These are phyloP conservation scores for Taxawa tesnikishii DNA, from an alignment of 2,329 filamentous ascomycete species.

Conservation along the genomic window DNA sequence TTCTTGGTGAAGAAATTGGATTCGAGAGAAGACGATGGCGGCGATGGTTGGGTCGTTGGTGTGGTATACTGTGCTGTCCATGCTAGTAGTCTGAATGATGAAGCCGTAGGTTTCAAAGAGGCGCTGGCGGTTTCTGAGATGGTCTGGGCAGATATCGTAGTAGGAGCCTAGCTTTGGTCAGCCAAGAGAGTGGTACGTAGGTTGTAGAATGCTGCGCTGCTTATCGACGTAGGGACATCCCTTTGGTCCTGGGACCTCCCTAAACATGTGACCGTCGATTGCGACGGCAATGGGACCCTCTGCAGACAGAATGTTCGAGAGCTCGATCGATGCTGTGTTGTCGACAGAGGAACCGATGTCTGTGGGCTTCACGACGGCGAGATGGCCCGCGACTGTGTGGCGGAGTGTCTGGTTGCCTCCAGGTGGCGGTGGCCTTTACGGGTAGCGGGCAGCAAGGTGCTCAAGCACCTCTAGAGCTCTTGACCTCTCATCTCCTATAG, in stretches of 20 bases:
- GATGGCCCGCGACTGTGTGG: conserved; percentile 16
- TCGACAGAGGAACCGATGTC: conserved; percentile 10
- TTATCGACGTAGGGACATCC: conserved; percentile 24
- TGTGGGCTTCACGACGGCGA: conserved; percentile 17
- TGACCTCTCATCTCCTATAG: too few species aligned
- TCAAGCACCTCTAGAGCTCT: too few species aligned
- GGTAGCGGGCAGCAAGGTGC: too few species aligned
- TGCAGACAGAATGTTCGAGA: conserved; percentile 11
- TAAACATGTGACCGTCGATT: conserved; percentile 38
- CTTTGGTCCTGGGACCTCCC: conserved; percentile 25
- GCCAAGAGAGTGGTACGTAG: too few species aligned
- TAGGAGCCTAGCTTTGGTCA: too few species aligned
- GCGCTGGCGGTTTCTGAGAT: conserved; percentile 28
- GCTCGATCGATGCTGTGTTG: conserved; percentile 4
- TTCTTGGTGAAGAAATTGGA: conserved; percentile 29
- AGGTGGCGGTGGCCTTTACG: too few species aligned
- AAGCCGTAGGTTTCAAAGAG: conserved; percentile 26
- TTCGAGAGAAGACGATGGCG: conserved; percentile 20
- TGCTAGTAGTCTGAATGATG: conserved; percentile 23
- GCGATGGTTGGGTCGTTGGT: conserved; percentile 25
- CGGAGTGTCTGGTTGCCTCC: too few species aligned
- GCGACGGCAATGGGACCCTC: conserved; percentile 23
- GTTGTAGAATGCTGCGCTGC: too few species aligned
- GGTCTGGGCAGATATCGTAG: conserved; percentile 26
- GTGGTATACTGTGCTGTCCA: conserved; percentile 22